phyloP scores from a whole-genome alignment of 2,329 filamentous ascomycete genomes.

The Zarea fungicola region DNA sequence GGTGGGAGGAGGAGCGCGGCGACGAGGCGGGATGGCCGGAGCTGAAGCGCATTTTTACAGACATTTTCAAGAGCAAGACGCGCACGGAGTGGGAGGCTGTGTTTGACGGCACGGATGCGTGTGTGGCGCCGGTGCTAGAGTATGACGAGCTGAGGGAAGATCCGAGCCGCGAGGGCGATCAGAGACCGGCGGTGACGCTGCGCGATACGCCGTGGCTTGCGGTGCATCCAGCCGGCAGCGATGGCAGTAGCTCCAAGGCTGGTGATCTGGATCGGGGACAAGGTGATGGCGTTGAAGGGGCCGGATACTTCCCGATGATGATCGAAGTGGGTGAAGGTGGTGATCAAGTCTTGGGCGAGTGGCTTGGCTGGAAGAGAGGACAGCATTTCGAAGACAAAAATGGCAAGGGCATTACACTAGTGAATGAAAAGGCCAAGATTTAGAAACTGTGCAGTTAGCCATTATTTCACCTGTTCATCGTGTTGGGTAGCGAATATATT shows the following conservation, averaged over 20 bases:
- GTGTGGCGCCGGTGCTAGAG: constrained; percentile 80
- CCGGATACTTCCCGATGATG: constrained; percentile 58
- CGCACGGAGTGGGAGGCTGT: constrained; percentile 75
- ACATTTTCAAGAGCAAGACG: constrained; percentile 63
- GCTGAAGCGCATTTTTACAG: constrained; percentile 56
- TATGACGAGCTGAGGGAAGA: constrained; percentile 62
- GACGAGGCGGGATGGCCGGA: constrained; percentile 64
- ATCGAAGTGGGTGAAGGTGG: constrained; percentile 67
- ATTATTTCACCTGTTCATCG: no score
- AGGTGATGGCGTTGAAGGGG: constrained; percentile 58
- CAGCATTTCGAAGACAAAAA: constrained; percentile 62
- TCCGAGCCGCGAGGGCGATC: constrained; percentile 55
- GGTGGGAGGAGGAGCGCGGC: constrained; percentile 48
- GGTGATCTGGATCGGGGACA: constrained; percentile 47
- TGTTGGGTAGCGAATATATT: no score
- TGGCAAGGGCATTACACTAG: constrained; percentile 51
- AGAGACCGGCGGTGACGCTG: constrained; percentile 65
- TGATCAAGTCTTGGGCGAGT: constrained; percentile 60
- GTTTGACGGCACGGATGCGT: constrained; percentile 89
- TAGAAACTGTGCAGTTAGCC: constrained; percentile 17
- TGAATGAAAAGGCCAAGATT: constrained; percentile 26
- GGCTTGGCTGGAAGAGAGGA: constrained; percentile 74
- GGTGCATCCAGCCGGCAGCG: constrained; percentile 45
- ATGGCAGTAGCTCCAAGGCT: constrained; percentile 21
- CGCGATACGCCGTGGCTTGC: constrained; percentile 63